Evolutionary conservation across 768 basidiomycete genomes (phyloP), one percentile per base, ranked within the genome.

Genomic region (Tylopilus sp.): DNA sequence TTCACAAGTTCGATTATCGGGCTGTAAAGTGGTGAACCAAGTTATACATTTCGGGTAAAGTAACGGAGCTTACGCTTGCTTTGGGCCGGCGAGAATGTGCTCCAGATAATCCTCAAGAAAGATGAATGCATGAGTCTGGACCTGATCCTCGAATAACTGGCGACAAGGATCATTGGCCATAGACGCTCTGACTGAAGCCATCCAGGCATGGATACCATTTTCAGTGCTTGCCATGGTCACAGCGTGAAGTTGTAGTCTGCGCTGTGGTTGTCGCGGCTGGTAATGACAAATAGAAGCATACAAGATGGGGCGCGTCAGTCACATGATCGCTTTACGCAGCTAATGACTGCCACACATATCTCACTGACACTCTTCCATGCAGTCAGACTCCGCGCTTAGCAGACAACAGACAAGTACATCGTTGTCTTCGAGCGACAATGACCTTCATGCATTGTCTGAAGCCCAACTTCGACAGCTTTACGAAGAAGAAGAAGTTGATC

Each of bases 91-190:
- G 30, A 88, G 71, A 51, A 91, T 88, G 48, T 70, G 81, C 59
- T 86, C 83, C 40, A 91, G 70, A 63, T 91, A 91, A 61, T 84
- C 82, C 55, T 90, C 83, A 39, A 92, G 78, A 66, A 91, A 91
- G 56, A 82, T 74, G 67, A 90, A 88, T 3, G 87, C 90, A 53
- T 88, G 82, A 3, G 74, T 78, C 44, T 88, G 84, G 33, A 91
- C 78, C 61, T 90, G 85, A 45, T 85, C 82, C 48, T 86, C 79
- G 58, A 92, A 82, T 44, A 79, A 70, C 57, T 85, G 77, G 13
- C 86, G 80, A 21, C 83, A 86, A 48, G 85, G 79, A 64, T 91
- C 90, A 44, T 75, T 82, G 7, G 76, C 79, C 82, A 91, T 88
- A 30, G 79, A 78, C 15, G 80, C 69, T 40, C 86, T 78, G 44